phyloP scores from a whole-genome alignment of 352 stramenopile species.

The Phytophthora sojae region DNA sequence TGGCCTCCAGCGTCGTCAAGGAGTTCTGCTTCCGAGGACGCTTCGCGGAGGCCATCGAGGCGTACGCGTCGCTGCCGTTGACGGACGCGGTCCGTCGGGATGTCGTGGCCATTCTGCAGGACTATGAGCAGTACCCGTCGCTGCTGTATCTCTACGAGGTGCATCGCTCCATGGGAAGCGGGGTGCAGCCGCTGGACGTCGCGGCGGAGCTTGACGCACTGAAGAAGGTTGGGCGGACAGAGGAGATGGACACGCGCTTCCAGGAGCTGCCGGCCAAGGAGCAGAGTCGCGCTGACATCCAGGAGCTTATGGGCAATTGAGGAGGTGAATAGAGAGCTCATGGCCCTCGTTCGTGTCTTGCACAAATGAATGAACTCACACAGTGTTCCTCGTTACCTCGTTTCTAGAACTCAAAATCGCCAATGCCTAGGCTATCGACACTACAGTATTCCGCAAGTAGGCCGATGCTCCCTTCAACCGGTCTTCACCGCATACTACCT shows the following conservation, averaged over 20 bases:
- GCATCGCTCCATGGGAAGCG: slow-evolving; percentile 39
- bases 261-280: slow-evolving; percentile 53
- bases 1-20: slow-evolving; percentile 42
- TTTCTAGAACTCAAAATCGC: slow-evolving; percentile 23
- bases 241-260: slow-evolving; percentile 59
- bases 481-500: slow-evolving; percentile 6
- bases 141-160: slow-evolving; percentile 58
- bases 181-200: slow-evolving; percentile 46
- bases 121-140: slow-evolving; percentile 66
- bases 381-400: slow-evolving; percentile 19
- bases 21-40: slow-evolving; percentile 67
- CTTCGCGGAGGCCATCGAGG: slow-evolving; percentile 60
- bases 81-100: slow-evolving; percentile 35
- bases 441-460: slow-evolving; percentile 23
- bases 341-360: neutral
- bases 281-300: slow-evolving; percentile 61
- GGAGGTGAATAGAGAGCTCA: slow-evolving; percentile 1
- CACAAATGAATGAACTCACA: slow-evolving; percentile 18
- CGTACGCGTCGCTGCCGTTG: slow-evolving; percentile 55
- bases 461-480: slow-evolving; percentile 15
- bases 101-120: slow-evolving; percentile 45
- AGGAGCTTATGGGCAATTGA: slow-evolving; percentile 52
- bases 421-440: slow-evolving; percentile 19
- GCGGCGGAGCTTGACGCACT: slow-evolving; percentile 57
- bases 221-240: slow-evolving; percentile 47